Percentiles rank a stretch among this genome's conserved stretches.
Evolutionary conservation across 2,329 filamentous ascomycete species (phyloP).

Genomic region (Alternaria solani): DNA sequence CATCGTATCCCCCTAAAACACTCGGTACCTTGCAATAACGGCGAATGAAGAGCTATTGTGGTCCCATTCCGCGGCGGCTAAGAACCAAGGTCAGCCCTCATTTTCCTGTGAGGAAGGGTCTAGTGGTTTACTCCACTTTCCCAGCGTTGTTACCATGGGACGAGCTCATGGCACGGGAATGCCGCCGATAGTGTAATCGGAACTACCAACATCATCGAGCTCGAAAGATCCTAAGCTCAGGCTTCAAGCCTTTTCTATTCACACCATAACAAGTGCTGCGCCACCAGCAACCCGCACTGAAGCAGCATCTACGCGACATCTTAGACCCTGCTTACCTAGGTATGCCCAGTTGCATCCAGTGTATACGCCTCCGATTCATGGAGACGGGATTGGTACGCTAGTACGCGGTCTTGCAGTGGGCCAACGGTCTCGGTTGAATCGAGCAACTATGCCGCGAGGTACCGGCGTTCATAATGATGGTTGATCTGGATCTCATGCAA

Average conservation of each 20-base stretch:
- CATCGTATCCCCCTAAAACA: not conserved
- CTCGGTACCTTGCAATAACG: not conserved
- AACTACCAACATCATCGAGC: slow-evolving; percentile 2
- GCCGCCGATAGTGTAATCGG: slow-evolving; percentile 22
- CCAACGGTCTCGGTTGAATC: slow-evolving; percentile 24
- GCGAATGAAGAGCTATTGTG: slow-evolving; percentile 3
- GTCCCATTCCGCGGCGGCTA: slow-evolving; percentile 15
- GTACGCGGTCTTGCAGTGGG: slow-evolving; percentile 22
- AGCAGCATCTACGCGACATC: not conserved
- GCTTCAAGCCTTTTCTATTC: slow-evolving; percentile 7
- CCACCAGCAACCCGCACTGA: not conserved
- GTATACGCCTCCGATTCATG: not conserved
- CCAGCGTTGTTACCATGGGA: slow-evolving; percentile 27
- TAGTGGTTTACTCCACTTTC: slow-evolving; percentile 32
- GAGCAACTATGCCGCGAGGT: slow-evolving; percentile 7
- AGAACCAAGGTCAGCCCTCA: slow-evolving; percentile 7
- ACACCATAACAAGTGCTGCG: not conserved
- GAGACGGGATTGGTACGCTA: slow-evolving; percentile 26
- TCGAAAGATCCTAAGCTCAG: slow-evolving; percentile 6
- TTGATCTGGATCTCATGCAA: slow-evolving; percentile 12
- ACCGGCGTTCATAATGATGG: not conserved
- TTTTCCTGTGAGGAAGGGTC: slow-evolving; percentile 19
- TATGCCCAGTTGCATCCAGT: not conserved
- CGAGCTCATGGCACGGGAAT: slow-evolving; percentile 26
- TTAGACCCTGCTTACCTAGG: not conserved